Conservation (phyloP, 2,329 filamentous ascomycete genomes). For the Fusarium chaquense region DNA sequence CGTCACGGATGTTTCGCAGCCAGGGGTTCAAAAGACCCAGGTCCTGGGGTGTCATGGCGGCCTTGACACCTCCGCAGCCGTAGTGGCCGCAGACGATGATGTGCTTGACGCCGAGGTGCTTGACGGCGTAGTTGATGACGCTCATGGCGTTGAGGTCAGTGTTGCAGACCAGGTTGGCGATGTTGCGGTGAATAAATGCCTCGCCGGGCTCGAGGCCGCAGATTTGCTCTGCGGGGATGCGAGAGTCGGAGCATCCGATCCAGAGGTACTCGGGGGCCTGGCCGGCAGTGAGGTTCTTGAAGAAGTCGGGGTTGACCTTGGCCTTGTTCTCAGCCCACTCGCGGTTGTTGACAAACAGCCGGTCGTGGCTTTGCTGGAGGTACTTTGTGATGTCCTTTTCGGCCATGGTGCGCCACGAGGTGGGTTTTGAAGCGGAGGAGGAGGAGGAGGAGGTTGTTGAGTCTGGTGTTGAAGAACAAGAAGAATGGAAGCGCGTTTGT, state of each 20-base stretch:
- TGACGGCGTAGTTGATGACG: conserved; percentile 89
- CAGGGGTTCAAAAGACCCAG: conserved; percentile 79
- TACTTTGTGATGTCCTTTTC: conserved; percentile 64
- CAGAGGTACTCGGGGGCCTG: conserved; percentile 81
- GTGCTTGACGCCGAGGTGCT: conserved; percentile 83
- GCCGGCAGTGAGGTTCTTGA: conserved; percentile 71
- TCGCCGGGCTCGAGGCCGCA: conserved; percentile 87
- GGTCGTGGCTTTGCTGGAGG: conserved; percentile 72
- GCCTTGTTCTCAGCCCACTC: conserved; percentile 72
- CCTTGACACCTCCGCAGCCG: conserved; percentile 81
- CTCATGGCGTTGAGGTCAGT: conserved; percentile 83
- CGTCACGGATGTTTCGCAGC: conserved; percentile 80
- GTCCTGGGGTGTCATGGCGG: conserved; percentile 78
- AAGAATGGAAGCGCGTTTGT: conserved; percentile 22
- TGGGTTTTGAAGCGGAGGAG: conserved; percentile 11
- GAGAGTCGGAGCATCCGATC: conserved; percentile 92
- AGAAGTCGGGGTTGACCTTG: conserved; percentile 72
- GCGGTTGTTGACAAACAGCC: conserved; percentile 76
- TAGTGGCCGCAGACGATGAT: conserved; percentile 85
- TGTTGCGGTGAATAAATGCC: conserved; percentile 94
- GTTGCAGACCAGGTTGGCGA: conserved; percentile 86
- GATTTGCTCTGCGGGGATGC: conserved; percentile 91
- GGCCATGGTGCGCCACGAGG: conserved; percentile 49
- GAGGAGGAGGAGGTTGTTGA: neutral
- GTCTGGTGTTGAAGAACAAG: conserved; percentile 23